Evolutionary conservation across 2,329 filamentous ascomycete genomes (phyloP), one percentile per base, ranked within the genome.

Genomic region (Ophiostoma australiae): DNA sequence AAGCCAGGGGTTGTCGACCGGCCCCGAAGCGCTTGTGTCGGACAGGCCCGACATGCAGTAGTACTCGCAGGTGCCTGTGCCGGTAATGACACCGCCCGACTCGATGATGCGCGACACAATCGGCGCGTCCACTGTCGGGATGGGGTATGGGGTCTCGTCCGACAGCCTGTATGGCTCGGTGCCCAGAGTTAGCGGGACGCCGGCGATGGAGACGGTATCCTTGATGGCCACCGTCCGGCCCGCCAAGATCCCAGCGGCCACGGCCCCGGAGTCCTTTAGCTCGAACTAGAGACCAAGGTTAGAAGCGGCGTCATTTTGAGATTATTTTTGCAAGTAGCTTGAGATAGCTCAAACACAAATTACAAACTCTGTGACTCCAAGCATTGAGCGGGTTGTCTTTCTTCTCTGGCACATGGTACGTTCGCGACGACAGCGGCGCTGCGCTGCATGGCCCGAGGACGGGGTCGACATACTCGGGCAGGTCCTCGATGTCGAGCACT

Each of bases 171-270:
- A 80, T 15, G 82, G 77, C 4, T 83, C 80, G 1, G 84, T 87
- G 75, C 75, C 76, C 41, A 75, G 87, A 88, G 76, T 90, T 85
- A 73, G 86, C 81, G 68, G 82, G 81, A 33, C 86, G 0, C 90
- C 91, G 15, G 87, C 86, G 17, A 94, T 79, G 76, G 93, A 87
- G 58, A 91, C 86, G 76, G 93, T 90, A 75, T 94, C 91, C 79
- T 94, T 94, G 67, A 93, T 84, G 0, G 86, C 89, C 2, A 92
- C 85, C 0, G 90, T 90, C 0, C 93, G 85, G 13, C 91, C 91
- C 74, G 92, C 90, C 0, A 94, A 80, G 0, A 87, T 83, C 0
- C 90, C 86, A 1, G 35, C 33, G 0, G 61, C 27, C 4, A 65
- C 66, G 15, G 73, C 73, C 1, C 5, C 6, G 35, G 70, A n/a